phyloP scores from a whole-genome alignment of 2,329 filamentous ascomycete genomes.

The Chaetomiaceae sp. region DNA sequence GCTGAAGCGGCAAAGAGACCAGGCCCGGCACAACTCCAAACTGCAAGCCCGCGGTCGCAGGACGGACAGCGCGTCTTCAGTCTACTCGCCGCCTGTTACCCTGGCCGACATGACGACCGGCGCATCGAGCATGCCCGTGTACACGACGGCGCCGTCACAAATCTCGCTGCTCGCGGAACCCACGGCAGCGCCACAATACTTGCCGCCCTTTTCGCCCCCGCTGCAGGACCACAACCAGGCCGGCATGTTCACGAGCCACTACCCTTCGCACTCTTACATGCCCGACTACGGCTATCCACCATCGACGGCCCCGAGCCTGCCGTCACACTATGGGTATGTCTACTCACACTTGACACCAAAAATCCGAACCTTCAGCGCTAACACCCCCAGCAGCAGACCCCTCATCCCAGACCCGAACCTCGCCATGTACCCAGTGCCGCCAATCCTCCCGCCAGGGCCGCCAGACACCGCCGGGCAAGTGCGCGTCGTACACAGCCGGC shows the following conservation, averaged over 20 bases:
- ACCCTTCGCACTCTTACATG: constrained; percentile 34
- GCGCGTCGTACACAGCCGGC: constrained; percentile 68
- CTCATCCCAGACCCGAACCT: constrained; percentile 25
- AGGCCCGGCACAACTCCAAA: constrained; percentile 55
- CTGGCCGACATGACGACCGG: constrained; percentile 40
- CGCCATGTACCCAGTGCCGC: constrained; percentile 31
- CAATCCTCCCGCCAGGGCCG: constrained; percentile 24
- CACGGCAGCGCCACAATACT: constrained; percentile 42
- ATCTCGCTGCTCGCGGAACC: constrained; percentile 51
- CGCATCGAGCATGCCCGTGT: constrained; percentile 43
- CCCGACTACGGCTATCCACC: constrained; percentile 31
- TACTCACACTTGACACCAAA: background rate
- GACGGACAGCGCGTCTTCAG: constrained; percentile 39
- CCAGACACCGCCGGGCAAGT: constrained; percentile 43
- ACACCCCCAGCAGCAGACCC: constrained; percentile 17
- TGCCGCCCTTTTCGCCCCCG: constrained; percentile 48
- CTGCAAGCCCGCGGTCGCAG: constrained; percentile 47
- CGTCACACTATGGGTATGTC: constrained; percentile 33
- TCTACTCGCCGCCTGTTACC: constrained; percentile 40
- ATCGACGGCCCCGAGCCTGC: constrained; percentile 28
- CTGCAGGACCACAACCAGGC: constrained; percentile 39
- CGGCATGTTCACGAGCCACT: constrained; percentile 31
- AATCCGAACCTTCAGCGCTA: background rate
- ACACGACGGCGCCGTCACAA: constrained; percentile 47
- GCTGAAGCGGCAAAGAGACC: constrained; percentile 57